Percentiles rank a stretch among this genome's conserved stretches.
Conservation (phyloP, 495 filamentous ascomycete species). For the Aspergillus panamensis region DNA sequence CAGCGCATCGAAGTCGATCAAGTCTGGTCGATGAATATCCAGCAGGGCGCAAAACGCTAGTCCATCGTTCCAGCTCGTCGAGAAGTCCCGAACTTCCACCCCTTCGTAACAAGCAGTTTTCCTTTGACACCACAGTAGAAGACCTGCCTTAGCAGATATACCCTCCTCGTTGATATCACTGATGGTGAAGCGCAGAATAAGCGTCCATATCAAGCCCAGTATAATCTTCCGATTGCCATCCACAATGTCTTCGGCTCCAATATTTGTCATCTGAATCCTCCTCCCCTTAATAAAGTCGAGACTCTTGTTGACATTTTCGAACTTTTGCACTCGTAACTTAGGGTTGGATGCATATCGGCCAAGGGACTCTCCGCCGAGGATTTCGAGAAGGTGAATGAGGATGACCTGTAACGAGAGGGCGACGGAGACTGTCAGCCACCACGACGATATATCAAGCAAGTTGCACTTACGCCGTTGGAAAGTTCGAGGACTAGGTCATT, state of each 20-base stretch:
- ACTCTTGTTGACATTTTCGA: constrained; percentile 96
- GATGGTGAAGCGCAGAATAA: constrained; percentile 97
- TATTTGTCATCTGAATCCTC: constrained; percentile 96
- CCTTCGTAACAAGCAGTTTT: constrained; percentile 99
- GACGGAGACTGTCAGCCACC: background rate
- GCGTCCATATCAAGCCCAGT: constrained; percentile 91
- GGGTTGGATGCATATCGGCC: constrained; percentile 94
- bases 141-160: constrained; percentile 93
- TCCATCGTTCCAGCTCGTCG: constrained; percentile 92
- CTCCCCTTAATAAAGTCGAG: constrained; percentile 88
- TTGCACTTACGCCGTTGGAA: constrained; percentile 76
- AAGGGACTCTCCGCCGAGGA: constrained; percentile 87
- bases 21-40: constrained; percentile 93
- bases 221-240: constrained; percentile 98
- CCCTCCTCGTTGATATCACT: constrained; percentile 98
- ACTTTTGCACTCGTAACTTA: constrained; percentile 92
- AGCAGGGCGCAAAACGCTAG: constrained; percentile 93
- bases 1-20: constrained; percentile 92
- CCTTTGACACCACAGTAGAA: constrained; percentile 94
- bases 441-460: background rate
- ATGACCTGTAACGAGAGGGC: constrained; percentile 59
- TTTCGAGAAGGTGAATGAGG: constrained; percentile 94
- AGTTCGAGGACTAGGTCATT: constrained; percentile 84
- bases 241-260: constrained; percentile 96
- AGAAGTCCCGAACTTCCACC: constrained; percentile 92